Evolutionary conservation across 768 basidiomycete genomes (phyloP).

Genomic region (Omphalotus guepiniiformis): DNA sequence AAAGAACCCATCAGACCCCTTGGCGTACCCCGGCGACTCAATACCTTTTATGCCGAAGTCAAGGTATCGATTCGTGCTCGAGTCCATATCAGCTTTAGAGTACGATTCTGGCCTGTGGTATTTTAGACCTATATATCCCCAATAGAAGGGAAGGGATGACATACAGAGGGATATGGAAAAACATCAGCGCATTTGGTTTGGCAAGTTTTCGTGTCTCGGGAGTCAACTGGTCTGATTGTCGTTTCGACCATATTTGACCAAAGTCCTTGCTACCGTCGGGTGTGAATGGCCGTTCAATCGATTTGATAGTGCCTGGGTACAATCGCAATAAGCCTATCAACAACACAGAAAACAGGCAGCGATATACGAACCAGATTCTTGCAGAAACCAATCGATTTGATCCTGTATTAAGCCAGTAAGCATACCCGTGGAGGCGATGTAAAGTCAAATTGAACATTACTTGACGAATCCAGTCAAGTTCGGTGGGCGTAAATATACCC

Average conservation of each 20-base stretch:
- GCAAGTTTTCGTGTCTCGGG: conserved; percentile 57
- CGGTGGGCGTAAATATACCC: conserved; percentile 61
- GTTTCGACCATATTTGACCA: conserved; percentile 55
- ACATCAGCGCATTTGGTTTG: conserved; percentile 95
- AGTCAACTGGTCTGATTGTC: conserved; percentile 56
- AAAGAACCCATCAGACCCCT: conserved; percentile 78
- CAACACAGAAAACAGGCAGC: too few species aligned
- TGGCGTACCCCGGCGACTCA: conserved; percentile 59
- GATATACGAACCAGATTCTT: conserved; percentile 57
- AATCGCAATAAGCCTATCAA: too few species aligned
- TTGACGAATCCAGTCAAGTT: conserved; percentile 83
- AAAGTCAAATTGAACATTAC: too few species aligned
- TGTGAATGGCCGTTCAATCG: conserved; percentile 78
- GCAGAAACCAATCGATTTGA: conserved; percentile 90
- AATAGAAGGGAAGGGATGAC: conserved; percentile 21
- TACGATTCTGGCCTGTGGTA: conserved; percentile 82
- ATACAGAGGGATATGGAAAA: conserved; percentile 95
- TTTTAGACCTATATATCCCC: too few species aligned
- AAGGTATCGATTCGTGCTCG: conserved; percentile 53
- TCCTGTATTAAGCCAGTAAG: too few species aligned
- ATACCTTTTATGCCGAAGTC: conserved; percentile 64
- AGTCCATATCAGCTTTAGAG: conserved; percentile 58
- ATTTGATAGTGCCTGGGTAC: conserved; percentile 49
- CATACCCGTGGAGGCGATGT: too few species aligned
- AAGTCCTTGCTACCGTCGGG: conserved; percentile 75